Conservation (phyloP, 306 rosid genomes). For the Pueraria montana region DNA sequence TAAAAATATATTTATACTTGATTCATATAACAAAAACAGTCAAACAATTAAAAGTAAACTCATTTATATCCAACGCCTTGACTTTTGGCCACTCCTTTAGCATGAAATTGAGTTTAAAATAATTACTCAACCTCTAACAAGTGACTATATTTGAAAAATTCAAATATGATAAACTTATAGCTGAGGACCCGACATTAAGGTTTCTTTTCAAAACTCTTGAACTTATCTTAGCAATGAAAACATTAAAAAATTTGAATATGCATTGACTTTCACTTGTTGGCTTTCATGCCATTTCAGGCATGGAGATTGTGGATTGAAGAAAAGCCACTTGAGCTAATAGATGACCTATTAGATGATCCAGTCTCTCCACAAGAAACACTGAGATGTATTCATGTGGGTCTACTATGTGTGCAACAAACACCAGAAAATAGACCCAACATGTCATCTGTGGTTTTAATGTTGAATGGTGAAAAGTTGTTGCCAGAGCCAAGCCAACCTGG, state of each 20-base stretch:
- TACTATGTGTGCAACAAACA: conserved; percentile 16
- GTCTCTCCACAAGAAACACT: not conserved
- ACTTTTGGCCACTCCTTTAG: not conserved
- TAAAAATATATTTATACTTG: not conserved
- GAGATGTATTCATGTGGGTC: conserved; percentile 17
- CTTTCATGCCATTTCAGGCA: not conserved
- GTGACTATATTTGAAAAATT: not conserved
- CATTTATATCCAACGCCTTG: not conserved
- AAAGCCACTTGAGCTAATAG: conserved; percentile 1
- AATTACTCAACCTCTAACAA: not conserved
- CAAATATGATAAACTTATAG: not conserved
- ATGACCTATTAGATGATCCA: not conserved
- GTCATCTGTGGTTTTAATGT: conserved; percentile 26
- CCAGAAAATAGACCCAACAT: conserved; percentile 33
- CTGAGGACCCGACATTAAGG: not conserved
- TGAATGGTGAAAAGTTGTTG: conserved; percentile 19
- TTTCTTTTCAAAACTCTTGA: not conserved
- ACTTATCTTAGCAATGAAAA: not conserved
- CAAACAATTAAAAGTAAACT: not conserved
- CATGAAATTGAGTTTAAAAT: not conserved
- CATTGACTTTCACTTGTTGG: not conserved
- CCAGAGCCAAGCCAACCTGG: conserved; percentile 9
- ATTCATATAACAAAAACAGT: not conserved
- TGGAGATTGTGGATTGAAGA: conserved; percentile 18
- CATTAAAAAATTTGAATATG: not conserved